These are phyloP conservation scores for Pyrus pyrifolia DNA, from an alignment of 306 rosid species.

Conservation along the genomic window DNA sequence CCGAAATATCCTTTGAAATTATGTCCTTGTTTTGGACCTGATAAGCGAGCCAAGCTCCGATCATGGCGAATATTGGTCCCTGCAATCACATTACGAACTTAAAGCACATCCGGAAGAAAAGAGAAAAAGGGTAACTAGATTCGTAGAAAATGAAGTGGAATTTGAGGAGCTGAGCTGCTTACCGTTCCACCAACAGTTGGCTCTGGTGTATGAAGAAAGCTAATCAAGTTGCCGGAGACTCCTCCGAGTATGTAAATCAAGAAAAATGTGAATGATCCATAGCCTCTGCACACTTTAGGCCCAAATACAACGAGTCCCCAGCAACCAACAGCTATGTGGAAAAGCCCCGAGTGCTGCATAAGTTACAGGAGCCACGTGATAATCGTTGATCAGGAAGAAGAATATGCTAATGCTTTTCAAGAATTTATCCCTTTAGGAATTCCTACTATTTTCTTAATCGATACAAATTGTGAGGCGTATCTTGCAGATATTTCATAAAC, in stretches of 20 bases:
- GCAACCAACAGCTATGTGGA: slow-evolving; percentile 63
- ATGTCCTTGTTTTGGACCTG: slow-evolving; percentile 64
- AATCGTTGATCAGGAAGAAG: neutral
- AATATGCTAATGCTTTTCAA: no score
- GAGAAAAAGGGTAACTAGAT: neutral
- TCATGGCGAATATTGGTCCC: slow-evolving; percentile 87
- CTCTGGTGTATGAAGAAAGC: slow-evolving; percentile 80
- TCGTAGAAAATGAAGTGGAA: neutral
- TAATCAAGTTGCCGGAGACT: slow-evolving; percentile 74
- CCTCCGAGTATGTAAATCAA: slow-evolving; percentile 85
- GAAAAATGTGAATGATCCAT: slow-evolving; percentile 71
- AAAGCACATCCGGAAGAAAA: neutral
- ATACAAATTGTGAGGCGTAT: no score
- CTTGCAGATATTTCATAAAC: neutral
- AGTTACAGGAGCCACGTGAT: neutral
- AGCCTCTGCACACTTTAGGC: slow-evolving; percentile 72
- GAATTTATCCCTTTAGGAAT: no score
- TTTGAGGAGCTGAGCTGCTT: slow-evolving; percentile 15
- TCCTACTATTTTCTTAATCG: no score
- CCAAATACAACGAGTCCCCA: slow-evolving; percentile 66
- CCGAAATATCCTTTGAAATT: slow-evolving; percentile 40
- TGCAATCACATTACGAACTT: slow-evolving; percentile 14
- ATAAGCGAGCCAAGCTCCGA: slow-evolving; percentile 89
- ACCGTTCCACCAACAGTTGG: slow-evolving; percentile 89
- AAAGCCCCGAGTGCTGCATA: slow-evolving; percentile 70